Evolutionary conservation across 495 filamentous ascomycete species (phyloP).

Genomic region (Cairneyella variabilis): DNA sequence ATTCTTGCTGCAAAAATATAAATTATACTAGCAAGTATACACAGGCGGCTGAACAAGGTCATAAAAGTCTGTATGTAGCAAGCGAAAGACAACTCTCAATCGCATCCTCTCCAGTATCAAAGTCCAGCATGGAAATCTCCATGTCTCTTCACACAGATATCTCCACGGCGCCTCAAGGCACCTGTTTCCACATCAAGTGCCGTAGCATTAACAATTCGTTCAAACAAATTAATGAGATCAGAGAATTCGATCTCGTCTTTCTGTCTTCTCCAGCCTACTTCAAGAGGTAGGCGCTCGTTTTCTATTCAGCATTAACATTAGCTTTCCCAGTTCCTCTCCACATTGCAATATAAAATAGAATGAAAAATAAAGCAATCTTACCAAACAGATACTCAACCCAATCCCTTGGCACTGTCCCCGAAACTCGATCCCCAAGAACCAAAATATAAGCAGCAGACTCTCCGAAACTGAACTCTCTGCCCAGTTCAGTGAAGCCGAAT

Average conservation of each 20-base stretch:
- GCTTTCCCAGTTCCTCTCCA: no score
- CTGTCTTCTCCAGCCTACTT: conserved; percentile 37
- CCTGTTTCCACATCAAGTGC: neutral
- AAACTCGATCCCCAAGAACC: conserved; percentile 37
- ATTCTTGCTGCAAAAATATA: no score
- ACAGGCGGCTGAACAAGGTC: no score
- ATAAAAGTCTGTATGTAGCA: no score
- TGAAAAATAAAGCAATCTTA: no score
- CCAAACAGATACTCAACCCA: neutral
- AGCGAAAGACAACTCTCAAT: no score
- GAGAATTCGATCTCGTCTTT: neutral
- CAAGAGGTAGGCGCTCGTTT: conserved; percentile 43
- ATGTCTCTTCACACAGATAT: neutral
- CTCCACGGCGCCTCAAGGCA: no score
- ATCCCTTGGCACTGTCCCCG: conserved; percentile 29
- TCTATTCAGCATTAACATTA: conserved; percentile 24
- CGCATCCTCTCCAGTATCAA: neutral
- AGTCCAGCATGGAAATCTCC: conserved; percentile 2
- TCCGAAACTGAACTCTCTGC: conserved; percentile 38
- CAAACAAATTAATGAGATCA: conserved; percentile 1
- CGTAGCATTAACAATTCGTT: conserved; percentile 10
- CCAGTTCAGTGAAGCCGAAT: conserved; percentile 32
- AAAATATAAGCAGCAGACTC: conserved; percentile 45
- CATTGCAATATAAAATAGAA: no score
- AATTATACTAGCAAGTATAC: no score